Evolutionary conservation across 2,329 filamentous ascomycete genomes (phyloP), one percentile per base, ranked within the genome.

Genomic region (Periconia macrospinosa): DNA sequence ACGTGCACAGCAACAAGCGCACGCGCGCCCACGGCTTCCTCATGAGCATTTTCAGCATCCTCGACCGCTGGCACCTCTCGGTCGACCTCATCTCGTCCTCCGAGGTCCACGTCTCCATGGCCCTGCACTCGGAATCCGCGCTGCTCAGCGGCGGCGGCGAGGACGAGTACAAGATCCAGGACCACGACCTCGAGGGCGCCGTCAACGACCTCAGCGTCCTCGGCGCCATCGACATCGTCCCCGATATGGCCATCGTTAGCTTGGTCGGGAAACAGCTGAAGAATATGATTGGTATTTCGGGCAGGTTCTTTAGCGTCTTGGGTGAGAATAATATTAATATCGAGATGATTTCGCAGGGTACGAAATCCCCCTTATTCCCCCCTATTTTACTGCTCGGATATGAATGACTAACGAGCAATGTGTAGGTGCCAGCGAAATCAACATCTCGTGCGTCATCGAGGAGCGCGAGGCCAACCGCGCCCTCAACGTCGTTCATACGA

Each of bases 271-370:
- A 91, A 56, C 91, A 97, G 75, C 91, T 99, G 87, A 96, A 96
- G 80, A 94, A 96, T 75, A 97, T 97, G 92, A 75, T 80, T 52
- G 94, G 94, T 57, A 91, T 99, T 58, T 90, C 90, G 8, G 94
- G 94, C 27, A 87, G 85, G 64, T 97, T 99, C 90, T 97, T 99
- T 75, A 91, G 89, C 45, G 95, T 92, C 1, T 80, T 99, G 17
- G 94, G 94, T 42, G 90, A 97, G 71, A 89, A 96, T 72, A 90
- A 90, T 65, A 87, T 99, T 70, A 99, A 99, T 73, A 91, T 99
- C 64, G 94, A 99, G 78, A 99, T 99, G 94, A 99, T 99, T 63
- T 96, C 91, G 20, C 94, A 99, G 79, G 94, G 94, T 93, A 81
- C 68, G 81, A 63, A 3, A 15, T 30, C 15, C 2, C 9, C 17